phyloP scores from a whole-genome alignment of 169 alveolate genomes.

The Perkinsus chesapeaki region DNA sequence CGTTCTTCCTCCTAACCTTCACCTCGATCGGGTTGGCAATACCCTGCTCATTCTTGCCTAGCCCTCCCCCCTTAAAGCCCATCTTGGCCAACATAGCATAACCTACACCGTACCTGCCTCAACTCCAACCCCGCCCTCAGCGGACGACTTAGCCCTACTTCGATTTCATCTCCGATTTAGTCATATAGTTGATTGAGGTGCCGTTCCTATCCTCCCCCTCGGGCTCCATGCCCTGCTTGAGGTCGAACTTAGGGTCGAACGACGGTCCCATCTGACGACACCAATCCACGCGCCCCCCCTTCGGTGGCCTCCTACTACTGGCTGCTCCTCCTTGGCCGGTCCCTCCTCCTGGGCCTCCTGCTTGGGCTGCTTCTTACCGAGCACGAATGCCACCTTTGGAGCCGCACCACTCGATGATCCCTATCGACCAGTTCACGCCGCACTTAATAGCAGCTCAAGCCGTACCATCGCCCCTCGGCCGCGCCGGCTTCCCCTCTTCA shows the following conservation, averaged over 20 bases:
- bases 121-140: slow-evolving; percentile 8
- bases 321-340: neutral
- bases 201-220: neutral
- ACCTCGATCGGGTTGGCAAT: slow-evolving; percentile 34
- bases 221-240: neutral
- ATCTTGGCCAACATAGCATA: slow-evolving; percentile 27
- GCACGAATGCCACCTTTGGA: neutral
- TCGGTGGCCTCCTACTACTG: neutral
- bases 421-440: neutral
- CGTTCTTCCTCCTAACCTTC: slow-evolving; percentile 21
- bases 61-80: slow-evolving; percentile 40
- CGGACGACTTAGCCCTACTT: slow-evolving; percentile 18
- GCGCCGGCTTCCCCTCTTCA: neutral
- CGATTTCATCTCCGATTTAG: neutral
- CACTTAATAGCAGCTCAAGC: neutral
- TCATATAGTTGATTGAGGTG: neutral
- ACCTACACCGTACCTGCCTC: slow-evolving; percentile 27
- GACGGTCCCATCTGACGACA: neutral
- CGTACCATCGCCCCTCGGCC: neutral
- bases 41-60: slow-evolving; percentile 32
- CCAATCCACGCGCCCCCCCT: neutral
- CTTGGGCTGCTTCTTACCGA: neutral
- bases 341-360: neutral
- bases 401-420: neutral
- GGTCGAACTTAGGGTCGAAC: neutral